phyloP scores from a whole-genome alignment of 495 filamentous ascomycete genomes.

The Podospora australis region DNA sequence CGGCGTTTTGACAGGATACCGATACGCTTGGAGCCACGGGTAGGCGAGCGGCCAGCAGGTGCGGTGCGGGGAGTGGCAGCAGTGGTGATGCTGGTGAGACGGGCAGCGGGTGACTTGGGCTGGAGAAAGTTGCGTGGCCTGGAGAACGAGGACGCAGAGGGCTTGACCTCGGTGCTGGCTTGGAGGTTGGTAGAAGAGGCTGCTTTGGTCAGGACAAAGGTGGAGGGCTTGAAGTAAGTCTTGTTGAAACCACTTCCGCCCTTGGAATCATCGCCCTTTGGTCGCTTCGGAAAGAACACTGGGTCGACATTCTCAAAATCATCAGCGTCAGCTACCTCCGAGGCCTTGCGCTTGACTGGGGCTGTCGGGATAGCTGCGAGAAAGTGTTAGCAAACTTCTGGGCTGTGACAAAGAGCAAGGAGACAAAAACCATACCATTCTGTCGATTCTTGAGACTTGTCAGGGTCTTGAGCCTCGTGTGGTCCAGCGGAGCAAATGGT shows the following conservation, averaged over 20 bases:
- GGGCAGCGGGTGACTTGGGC: slow-evolving; percentile 40
- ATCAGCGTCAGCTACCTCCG: slow-evolving; percentile 41
- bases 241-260: slow-evolving; percentile 33
- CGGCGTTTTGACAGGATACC: slow-evolving; percentile 58
- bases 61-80: slow-evolving; percentile 43
- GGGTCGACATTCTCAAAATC: slow-evolving; percentile 84
- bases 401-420: not conserved
- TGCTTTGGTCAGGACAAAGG: slow-evolving; percentile 39
- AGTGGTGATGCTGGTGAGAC: slow-evolving; percentile 33
- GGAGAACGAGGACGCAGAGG: slow-evolving; percentile 32
- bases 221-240: slow-evolving; percentile 43
- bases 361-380: slow-evolving; percentile 31
- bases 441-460: slow-evolving; percentile 56
- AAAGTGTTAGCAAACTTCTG: not conserved
- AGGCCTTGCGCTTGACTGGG: slow-evolving; percentile 40
- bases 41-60: slow-evolving; percentile 57
- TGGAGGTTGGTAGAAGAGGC: slow-evolving; percentile 24
- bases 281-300: slow-evolving; percentile 55
- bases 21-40: slow-evolving; percentile 50
- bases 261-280: slow-evolving; percentile 55
- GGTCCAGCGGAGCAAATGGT: slow-evolving; percentile 52
- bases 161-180: slow-evolving; percentile 19
- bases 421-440: slow-evolving; percentile 49
- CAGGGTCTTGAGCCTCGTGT: slow-evolving; percentile 46
- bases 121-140: slow-evolving; percentile 36